phyloP scores from a whole-genome alignment of 495 filamentous ascomycete genomes.

The Aspergillus ellipticus region DNA sequence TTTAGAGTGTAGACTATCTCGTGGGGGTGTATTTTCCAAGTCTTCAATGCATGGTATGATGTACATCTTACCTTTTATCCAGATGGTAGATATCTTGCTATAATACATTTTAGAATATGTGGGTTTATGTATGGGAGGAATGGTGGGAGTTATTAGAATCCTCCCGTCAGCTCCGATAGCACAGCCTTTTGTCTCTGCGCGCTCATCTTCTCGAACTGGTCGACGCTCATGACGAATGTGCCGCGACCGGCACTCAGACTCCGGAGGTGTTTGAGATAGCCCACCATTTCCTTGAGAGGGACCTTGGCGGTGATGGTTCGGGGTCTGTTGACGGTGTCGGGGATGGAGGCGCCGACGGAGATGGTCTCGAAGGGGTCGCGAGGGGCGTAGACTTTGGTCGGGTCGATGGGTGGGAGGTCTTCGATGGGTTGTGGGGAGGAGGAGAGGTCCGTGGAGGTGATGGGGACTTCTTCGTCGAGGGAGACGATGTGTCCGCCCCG shows the following conservation, averaged over 20 bases:
- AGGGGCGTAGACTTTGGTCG: slow-evolving; percentile 73
- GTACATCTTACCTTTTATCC: no score
- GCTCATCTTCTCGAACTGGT: slow-evolving; percentile 84
- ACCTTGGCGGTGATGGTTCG: slow-evolving; percentile 76
- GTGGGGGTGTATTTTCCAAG: no score
- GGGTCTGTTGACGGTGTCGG: slow-evolving; percentile 33
- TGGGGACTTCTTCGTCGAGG: slow-evolving; percentile 59
- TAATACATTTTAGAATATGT: no score
- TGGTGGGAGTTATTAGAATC: slow-evolving; percentile 16
- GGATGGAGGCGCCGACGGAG: slow-evolving; percentile 19
- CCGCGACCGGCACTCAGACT: slow-evolving; percentile 86
- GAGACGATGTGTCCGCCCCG: slow-evolving; percentile 84
- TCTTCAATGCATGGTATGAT: no score
- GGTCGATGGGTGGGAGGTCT: slow-evolving; percentile 53
- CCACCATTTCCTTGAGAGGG: slow-evolving; percentile 94
- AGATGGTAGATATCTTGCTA: no score
- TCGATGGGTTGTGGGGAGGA: slow-evolving; percentile 13
- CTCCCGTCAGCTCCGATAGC: slow-evolving; percentile 47
- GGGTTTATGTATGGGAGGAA: no score
- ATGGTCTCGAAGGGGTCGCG: slow-evolving; percentile 73
- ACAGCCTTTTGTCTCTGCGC: slow-evolving; percentile 58
- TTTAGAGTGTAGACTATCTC: no score
- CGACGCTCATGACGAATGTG: slow-evolving; percentile 86
- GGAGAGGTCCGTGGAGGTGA: slow-evolving; percentile 24
- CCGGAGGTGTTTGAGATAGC: slow-evolving; percentile 86